Evolutionary conservation across 768 basidiomycete species (phyloP), one percentile per base, ranked within the genome.

Genomic region (Boletus tomentosulus): DNA sequence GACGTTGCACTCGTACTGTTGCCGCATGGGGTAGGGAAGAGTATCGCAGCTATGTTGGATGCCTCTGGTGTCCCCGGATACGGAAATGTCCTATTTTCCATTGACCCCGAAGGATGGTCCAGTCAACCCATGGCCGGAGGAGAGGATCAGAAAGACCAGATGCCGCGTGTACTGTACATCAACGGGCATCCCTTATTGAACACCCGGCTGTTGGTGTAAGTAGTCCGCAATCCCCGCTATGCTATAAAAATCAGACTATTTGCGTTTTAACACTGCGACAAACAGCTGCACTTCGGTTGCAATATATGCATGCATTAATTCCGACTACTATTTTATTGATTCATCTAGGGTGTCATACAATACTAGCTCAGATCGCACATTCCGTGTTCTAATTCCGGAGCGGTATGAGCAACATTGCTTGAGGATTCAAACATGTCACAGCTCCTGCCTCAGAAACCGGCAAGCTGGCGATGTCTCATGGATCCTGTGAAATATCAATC

Each of bases 171-270:
- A 61, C 67, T 92, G 65, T 87, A 86, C 74, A 76, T 92, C 65
- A 90, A 89, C 60, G 86, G 86, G 28, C 82, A 85, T 67, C 81
- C 88, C 48, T 68, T 92, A 63, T 68, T 86, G 54, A 92, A 92
- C 70, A 89, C 89, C 58, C 79, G 84, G 64, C 65, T 92, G 65
- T 65, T 87, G 65, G 65, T 83, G 59, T 88, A 76, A 19, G 59
- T 60, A 22, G 12, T 46, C 16, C 31, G 41, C 24, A 34, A 48
- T 28, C 15, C 25, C 39, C 10, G 38, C 39, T 24, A 11, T 39
- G 22, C 39, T 41, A 41, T 41, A 28, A 44, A 28, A 28, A 44
- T 44, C 43, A 27, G 43, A 44, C 43, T 44, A 27, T 44, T 44
- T 27, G 43, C 43, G 25, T 28, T 44, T 25, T 44, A 44, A 44